Evolutionary conservation across 257 asterid species (phyloP).

Genomic region (Scutellaria galericulata): DNA sequence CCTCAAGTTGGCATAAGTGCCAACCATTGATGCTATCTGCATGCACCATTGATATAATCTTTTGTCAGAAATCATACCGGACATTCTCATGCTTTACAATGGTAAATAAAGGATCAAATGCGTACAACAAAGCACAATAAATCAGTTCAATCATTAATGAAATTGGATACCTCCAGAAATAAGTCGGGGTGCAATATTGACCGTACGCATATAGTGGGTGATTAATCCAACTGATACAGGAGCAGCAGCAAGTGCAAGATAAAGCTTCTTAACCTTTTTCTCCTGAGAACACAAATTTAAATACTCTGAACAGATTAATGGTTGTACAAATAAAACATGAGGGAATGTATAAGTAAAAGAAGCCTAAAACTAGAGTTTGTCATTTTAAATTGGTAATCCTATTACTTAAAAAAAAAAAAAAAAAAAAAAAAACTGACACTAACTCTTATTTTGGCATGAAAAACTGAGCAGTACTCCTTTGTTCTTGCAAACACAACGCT

Average conservation of each 20-base stretch:
- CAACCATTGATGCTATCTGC: constrained; percentile 71
- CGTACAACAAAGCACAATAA: constrained; percentile 2
- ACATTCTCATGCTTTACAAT: constrained; percentile 5
- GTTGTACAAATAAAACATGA: not conserved
- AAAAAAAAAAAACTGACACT: constrained; percentile 39
- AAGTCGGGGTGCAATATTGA: constrained; percentile 87
- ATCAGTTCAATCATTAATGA: not conserved
- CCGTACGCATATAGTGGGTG: constrained; percentile 93
- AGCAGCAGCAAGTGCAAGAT: constrained; percentile 91
- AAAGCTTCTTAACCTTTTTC: constrained; percentile 84
- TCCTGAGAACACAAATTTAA: constrained; percentile 54
- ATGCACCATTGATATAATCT: constrained; percentile 28
- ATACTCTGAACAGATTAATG: constrained; percentile 1
- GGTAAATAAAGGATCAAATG: not conserved
- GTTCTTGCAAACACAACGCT: constrained; percentile 90
- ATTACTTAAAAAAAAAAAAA: constrained; percentile 18
- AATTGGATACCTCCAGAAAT: constrained; percentile 65
- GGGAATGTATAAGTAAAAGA: not conserved
- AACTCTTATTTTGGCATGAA: constrained; percentile 94
- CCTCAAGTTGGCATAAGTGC: constrained; percentile 92
- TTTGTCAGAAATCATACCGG: not conserved
- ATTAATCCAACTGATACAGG: constrained; percentile 76
- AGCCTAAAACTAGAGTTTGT: constrained; percentile 17
- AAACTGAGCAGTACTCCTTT: constrained; percentile 85
- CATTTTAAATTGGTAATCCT: constrained; percentile 1